Evolutionary conservation across 768 basidiomycete genomes (phyloP), one percentile per base, ranked within the genome.

Genomic region (Punctularia strigosozonata): DNA sequence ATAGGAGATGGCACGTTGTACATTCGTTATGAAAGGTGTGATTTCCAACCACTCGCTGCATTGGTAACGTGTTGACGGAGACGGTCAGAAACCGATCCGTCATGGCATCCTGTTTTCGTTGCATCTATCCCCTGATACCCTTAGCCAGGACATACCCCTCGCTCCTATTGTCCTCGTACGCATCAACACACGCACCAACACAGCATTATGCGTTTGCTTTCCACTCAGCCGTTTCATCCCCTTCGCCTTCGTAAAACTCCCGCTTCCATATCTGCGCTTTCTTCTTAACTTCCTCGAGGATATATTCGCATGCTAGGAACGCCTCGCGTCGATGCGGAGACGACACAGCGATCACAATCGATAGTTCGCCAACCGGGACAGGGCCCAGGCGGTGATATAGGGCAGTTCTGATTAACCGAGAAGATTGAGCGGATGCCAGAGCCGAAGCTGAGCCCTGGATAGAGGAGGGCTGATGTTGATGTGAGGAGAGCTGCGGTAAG

Each of bases 231-330:
- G 63, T 65, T 23, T 64, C 69, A 32, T 80, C 77, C 36, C 57
- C 55, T 47, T 75, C 71, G 5, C 75, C 81, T 50, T 80, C 80
- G 49, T 91, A 92, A 51, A 73, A 85, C 53, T 92, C 90, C 49
- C 83, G 62, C 63, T 94, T 92, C 90, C 90, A 94, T 46, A 92
- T 82, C 57, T 87, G 88, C 30, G 71, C 86, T 50, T 74, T 80
- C 43, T 59, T 60, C 63, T 94, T 94, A 40, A 92, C 79, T 42
- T 78, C 71, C 55, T 94, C 90, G n/a, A 94, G 65, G 42, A 91
- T 75, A 48, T 64, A 73, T 57, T 90, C 87, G 54, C 84, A 87
- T 14, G 77, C 79, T 37, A 65, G 57, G 52, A 90, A 89, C 5
- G 84, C 79, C 52, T 86, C 85, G 48, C 75, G 78, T 23, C 89